Percentiles rank a stretch among this genome's conserved stretches.
phyloP scores from a whole-genome alignment of 2,329 filamentous ascomycete genomes.

The Tothia fuscella region DNA sequence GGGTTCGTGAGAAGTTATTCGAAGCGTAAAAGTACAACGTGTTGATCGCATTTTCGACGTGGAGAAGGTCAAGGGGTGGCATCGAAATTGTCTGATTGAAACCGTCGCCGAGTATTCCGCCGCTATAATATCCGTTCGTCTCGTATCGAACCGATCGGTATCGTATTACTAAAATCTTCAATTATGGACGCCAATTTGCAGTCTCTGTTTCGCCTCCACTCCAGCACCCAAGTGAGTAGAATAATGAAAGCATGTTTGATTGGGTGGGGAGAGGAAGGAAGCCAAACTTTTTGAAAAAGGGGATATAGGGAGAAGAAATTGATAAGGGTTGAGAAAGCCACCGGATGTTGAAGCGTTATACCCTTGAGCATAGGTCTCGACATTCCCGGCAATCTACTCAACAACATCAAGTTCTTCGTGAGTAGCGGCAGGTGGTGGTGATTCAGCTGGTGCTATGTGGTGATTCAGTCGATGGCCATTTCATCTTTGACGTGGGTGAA shows the following conservation, averaged over 20 bases:
- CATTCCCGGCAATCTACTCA: slow-evolving; percentile 41
- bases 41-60: no score
- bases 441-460: slow-evolving; percentile 48
- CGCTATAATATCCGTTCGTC: no score
- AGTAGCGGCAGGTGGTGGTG: slow-evolving; percentile 64
- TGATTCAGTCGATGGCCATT: slow-evolving; percentile 20
- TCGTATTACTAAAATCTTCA: slow-evolving; percentile 8
- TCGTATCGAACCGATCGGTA: slow-evolving; percentile 7
- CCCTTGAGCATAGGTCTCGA: not conserved
- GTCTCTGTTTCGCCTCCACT: not conserved
- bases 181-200: slow-evolving; percentile 1
- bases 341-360: not conserved
- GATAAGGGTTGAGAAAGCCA: slow-evolving; percentile 1
- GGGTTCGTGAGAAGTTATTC: no score
- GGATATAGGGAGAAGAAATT: slow-evolving; percentile 1
- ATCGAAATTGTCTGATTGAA: slow-evolving; percentile 3
- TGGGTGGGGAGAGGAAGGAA: slow-evolving; percentile 4
- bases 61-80: no score
- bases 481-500: slow-evolving; percentile 14
- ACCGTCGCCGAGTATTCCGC: no score
- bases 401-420: slow-evolving; percentile 95
- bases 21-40: no score
- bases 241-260: no score
- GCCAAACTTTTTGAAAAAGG: not conserved
- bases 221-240: not conserved